Conservation (phyloP, 768 basidiomycete genomes). For the Leccinellum rugosiceps region DNA sequence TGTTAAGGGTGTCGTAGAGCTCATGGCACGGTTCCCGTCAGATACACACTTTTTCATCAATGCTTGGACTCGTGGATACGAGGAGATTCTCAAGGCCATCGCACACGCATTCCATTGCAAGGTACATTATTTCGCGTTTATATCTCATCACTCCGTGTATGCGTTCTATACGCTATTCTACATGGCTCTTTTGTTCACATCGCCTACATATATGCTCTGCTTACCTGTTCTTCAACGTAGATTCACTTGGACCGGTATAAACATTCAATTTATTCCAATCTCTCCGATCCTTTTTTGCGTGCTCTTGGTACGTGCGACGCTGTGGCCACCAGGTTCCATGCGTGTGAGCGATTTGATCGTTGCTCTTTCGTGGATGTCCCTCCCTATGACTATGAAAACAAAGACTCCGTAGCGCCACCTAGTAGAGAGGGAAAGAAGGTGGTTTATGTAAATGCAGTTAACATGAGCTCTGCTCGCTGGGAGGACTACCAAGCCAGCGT, state of each 20-base stretch:
- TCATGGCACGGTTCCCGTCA: conserved; percentile 66
- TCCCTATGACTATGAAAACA: conserved; percentile 13
- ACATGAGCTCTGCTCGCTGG: conserved; percentile 58
- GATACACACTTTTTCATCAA: conserved; percentile 84
- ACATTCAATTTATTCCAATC: conserved; percentile 54
- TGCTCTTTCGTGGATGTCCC: conserved; percentile 59
- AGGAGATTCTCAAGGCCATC: conserved; percentile 81
- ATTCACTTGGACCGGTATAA: conserved; percentile 95
- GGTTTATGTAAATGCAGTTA: conserved; percentile 83
- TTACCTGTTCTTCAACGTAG: conserved; percentile 34
- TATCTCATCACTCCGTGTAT: neutral
- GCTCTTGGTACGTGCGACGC: conserved; percentile 59
- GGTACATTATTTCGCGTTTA: conserved; percentile 33
- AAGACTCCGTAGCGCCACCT: conserved; percentile 17
- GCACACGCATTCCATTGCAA: conserved; percentile 60
- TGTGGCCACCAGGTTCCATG: conserved; percentile 78
- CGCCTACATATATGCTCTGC: conserved; percentile 6
- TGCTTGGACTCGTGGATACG: conserved; percentile 96
- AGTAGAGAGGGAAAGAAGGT: conserved; percentile 54
- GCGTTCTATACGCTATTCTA: neutral
- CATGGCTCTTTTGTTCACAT: neutral
- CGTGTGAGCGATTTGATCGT: conserved; percentile 81
- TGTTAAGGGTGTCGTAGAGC: conserved; percentile 56
- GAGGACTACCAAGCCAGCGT: conserved; percentile 48
- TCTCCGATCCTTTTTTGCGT: conserved; percentile 59